A percentile compares a stretch with the other conserved stretches of the same genome.
Evolutionary conservation across 2,329 filamentous ascomycete species (phyloP).

Genomic region (Colletotrichum sp.): DNA sequence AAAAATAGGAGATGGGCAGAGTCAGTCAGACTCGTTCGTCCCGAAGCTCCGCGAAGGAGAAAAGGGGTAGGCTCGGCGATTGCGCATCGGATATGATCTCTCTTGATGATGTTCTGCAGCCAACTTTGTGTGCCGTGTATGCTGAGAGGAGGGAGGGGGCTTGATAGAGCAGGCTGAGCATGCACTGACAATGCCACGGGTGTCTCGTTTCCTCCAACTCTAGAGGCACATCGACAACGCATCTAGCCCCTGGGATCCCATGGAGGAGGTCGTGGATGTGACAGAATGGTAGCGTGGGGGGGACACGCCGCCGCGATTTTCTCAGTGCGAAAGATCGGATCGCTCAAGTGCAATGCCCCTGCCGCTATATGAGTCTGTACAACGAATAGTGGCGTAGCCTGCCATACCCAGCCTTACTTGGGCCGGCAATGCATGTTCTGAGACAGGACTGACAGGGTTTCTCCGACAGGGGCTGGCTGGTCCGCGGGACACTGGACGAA

Average conservation of each 20-base stretch:
- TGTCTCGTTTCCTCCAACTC: background rate
- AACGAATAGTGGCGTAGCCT: background rate
- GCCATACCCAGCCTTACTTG: background rate
- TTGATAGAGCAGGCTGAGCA: background rate
- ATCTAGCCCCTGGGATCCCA: background rate
- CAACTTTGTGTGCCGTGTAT: background rate
- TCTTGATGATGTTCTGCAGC: background rate
- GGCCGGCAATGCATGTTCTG: conserved; percentile 7
- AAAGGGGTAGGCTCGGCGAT: background rate
- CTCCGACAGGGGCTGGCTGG: background rate
- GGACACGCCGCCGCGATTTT: background rate
- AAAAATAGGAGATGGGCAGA: background rate
- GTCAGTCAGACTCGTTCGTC: background rate
- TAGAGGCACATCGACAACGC: background rate
- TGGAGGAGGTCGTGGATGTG: background rate
- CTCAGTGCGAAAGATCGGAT: background rate
- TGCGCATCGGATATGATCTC: background rate
- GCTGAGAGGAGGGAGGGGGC: background rate
- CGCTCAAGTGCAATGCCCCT: background rate
- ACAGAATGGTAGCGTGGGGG: background rate
- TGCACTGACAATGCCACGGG: background rate
- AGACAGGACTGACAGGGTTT: conserved; percentile 6
- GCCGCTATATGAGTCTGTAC: background rate
- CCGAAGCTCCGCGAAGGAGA: background rate
- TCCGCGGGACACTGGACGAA: background rate